Base-by-base conservation (phyloP, 2,329 filamentous ascomycete genomes). In the Colletotrichum aenigma region DNA sequence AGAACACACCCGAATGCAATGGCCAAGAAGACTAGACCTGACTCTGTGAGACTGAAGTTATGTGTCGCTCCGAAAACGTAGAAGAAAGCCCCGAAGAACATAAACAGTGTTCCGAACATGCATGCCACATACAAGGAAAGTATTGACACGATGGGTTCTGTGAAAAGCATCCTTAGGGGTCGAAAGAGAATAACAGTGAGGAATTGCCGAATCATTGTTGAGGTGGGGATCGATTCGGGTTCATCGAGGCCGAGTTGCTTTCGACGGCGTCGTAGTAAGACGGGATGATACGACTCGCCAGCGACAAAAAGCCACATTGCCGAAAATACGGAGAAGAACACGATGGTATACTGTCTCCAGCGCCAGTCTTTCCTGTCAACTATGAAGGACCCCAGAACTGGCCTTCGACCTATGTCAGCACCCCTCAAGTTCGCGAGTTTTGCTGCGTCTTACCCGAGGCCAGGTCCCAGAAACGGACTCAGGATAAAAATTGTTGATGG, bases 61-160 rank as follows among this genome's bases (percentile, higher is more conserved):
- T 55, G 8, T 55, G 48, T 55, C 48, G 48, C 2, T 9, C 48
- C 48, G 13, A 55, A 55, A 24, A 12, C 32, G 30, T 65, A 38
- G 61, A 65, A 65, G 32, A 65, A 65, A 65, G 61, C 61, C 10
- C 61, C 87, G 77, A 91, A 90, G 83, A 91, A 90, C 60, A 83
- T 86, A 76, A 89, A 91, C 1, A 90, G 82, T 0, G 88, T 88
- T 13, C 86, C 89, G 67, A 91, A 91, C 67, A 87, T 85, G 78
- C 86, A 87, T 0, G 88, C 83, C 0, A 87, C 84, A 77, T 91
- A 91, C 0, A 91, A 78, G 36, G 85, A 87, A 34, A 87, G 81
- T 69, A 92, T 90, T 10, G 88, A 88, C 4, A 93, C 89, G 38
- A 94, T 92, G 3, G 92, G 92, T 78, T 94, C 92, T 2, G 88